Base-by-base conservation (phyloP, 306 rosid genomes). In the Begonia masoniana region DNA sequence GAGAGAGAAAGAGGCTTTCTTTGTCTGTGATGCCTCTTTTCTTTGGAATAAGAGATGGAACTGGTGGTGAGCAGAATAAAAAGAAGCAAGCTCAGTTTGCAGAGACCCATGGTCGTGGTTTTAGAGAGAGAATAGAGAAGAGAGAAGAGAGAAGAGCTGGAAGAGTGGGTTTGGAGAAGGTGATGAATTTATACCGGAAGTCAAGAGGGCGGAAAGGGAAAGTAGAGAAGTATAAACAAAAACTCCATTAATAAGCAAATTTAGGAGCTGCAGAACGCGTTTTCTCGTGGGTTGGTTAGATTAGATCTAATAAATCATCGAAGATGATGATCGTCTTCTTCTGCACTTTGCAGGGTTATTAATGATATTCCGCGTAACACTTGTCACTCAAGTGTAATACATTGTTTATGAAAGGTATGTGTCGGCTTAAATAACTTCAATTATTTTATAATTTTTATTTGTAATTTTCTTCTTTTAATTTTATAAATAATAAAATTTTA, bases 1-100 rank as follows among this genome's bases (percentile, higher is more conserved):
- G 83, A 79, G 56, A 76, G 15, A 51, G 86, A 76, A 52, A 77
- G 52, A 12, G 74, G 15, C 62, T 43, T 41, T 11, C 17, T 54
- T 31, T 54, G 24, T 9, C 39, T 31, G 39, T 31, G 39, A 31
- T 31, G 39, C 1, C 39, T 31, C 39, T 5, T 48, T 13, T 15
- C 51, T 10, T 60, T 23, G 57, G 72, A 42, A 2, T 46, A 53
- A 16, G 68, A 51, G 47, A 41, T 24, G 7, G 52, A 47, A 60
- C 62, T 45, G 16, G 50, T 46, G 65, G 64, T 13, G 4, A 70
- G 10, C 6, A 41, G 46, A 68, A 60, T 14, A 52, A 69, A 13
- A 59, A 56, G 21, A 41, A 76, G 55, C 56, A 63, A 31, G 39
- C 8, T 6, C 7, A 31, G 39, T 31, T 31, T 31, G 39, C 39